phyloP scores from a whole-genome alignment of 352 stramenopile genomes.

The Phytophthora hibernalis region DNA sequence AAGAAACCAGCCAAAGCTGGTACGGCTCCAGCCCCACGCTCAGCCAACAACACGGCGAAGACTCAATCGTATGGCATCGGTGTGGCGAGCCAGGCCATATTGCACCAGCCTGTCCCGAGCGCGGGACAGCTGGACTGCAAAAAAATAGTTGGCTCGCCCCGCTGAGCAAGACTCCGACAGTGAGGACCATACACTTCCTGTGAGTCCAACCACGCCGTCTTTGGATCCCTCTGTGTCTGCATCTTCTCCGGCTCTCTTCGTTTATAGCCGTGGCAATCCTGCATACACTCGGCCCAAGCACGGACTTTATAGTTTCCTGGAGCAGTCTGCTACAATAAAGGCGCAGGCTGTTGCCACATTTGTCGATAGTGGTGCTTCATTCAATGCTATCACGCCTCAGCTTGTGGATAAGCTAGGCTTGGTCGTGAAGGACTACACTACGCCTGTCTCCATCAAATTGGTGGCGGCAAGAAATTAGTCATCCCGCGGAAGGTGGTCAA shows the following conservation, averaged over 20 bases:
- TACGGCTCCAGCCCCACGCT: not conserved
- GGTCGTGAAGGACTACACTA: not conserved
- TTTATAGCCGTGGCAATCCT: not conserved
- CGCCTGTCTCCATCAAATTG: not conserved
- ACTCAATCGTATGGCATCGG: not conserved
- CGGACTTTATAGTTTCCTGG: slow-evolving; percentile 4
- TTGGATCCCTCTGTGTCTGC: not conserved
- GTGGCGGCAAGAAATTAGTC: not conserved
- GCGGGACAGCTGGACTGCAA: too few relatives aligned
- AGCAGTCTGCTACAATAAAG: not conserved
- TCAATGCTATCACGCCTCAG: slow-evolving; percentile 1
- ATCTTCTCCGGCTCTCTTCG: not conserved
- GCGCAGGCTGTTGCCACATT: not conserved
- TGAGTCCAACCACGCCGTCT: not conserved
- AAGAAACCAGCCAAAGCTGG: not conserved
- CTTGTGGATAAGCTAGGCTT: not conserved
- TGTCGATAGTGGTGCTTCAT: slow-evolving; percentile 10
- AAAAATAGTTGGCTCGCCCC: too few relatives aligned
- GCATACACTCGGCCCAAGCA: not conserved
- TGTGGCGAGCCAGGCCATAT: not conserved
- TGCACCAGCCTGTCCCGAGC: not conserved
- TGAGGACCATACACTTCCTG: not conserved
- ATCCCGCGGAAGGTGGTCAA: not conserved
- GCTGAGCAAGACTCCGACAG: not conserved
- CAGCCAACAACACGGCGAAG: not conserved